A percentile compares a stretch with the other conserved stretches of the same genome.
These are phyloP conservation scores for Prillingera fragicola DNA, from an alignment of 1,284 basidiomycete species.

Conservation along the genomic window DNA sequence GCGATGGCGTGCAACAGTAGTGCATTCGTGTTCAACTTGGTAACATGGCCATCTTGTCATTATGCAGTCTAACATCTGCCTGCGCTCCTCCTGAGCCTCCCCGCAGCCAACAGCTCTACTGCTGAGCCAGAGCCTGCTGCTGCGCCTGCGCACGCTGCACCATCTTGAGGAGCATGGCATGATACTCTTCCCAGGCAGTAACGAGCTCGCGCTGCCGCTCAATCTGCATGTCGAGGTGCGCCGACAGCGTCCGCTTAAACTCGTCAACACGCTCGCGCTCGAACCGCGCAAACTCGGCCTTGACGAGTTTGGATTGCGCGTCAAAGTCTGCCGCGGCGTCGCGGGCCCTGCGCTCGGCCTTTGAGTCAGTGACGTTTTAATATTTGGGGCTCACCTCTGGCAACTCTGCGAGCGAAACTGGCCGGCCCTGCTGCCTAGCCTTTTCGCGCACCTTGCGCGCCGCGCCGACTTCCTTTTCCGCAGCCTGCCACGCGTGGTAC, in stretches of 20 bases:
- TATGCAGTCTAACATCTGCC: too few relatives aligned
- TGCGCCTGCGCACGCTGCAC: conserved; percentile 32
- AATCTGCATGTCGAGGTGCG: conserved; percentile 40
- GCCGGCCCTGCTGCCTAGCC: conserved; percentile 64
- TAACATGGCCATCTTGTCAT: too few relatives aligned
- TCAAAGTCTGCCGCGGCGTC: conserved; percentile 85
- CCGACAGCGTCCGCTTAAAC: conserved; percentile 40
- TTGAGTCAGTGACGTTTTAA: conserved; percentile 4
- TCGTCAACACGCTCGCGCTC: conserved; percentile 81
- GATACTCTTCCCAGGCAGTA: conserved; percentile 42
- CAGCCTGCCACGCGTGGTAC: conserved; percentile 71
- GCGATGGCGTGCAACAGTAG: too few relatives aligned
- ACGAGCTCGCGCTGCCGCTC: conserved; percentile 38
- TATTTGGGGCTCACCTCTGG: conserved; percentile 61
- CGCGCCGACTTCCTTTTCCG: conserved; percentile 69
- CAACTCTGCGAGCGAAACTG: conserved; percentile 61
- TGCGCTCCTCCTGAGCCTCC: not conserved
- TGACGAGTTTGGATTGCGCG: conserved; percentile 75
- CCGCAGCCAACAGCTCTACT: not conserved
- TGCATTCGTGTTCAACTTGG: too few relatives aligned
- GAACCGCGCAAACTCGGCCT: conserved; percentile 85
- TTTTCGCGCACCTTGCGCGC: conserved; percentile 73
- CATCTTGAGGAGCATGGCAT: conserved; percentile 34
- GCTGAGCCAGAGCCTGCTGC: conserved; percentile 3
- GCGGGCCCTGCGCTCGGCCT: conserved; percentile 76